Evolutionary conservation across 1,284 basidiomycete genomes (phyloP).

Genomic region (Cryptococcus sp.): DNA sequence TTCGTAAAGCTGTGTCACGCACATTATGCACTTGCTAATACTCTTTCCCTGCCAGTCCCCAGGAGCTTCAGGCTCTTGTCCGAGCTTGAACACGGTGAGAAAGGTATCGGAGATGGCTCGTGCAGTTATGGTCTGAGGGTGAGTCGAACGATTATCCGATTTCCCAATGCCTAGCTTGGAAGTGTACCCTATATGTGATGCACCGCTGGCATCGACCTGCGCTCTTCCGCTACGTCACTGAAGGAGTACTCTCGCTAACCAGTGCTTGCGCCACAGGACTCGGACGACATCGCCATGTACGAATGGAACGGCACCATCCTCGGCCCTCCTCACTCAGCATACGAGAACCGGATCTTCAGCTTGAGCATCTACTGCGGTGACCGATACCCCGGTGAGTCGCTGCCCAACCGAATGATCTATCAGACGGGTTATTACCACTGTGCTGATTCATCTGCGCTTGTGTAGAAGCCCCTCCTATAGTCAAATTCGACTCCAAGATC

Average conservation of each 20-base stretch:
- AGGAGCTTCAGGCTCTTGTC: constrained; percentile 94
- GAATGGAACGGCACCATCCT: constrained; percentile 99
- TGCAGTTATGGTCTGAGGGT: constrained; percentile 90
- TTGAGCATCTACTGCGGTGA: constrained; percentile 86
- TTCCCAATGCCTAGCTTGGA: not conserved
- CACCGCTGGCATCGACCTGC: too few species aligned
- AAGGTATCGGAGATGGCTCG: constrained; percentile 96
- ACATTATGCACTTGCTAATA: not conserved
- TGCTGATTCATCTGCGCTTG: not conserved
- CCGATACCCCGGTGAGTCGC: constrained; percentile 74
- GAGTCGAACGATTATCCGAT: constrained; percentile 12
- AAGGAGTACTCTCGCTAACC: not conserved
- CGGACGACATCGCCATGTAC: constrained; percentile 94
- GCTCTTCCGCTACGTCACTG: not conserved
- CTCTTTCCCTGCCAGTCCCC: constrained; percentile 65
- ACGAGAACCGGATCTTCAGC: constrained; percentile 98
- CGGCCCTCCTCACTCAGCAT: constrained; percentile 94
- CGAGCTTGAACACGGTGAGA: constrained; percentile 99
- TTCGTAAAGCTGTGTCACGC: not conserved
- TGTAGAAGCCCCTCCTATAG: constrained; percentile 48
- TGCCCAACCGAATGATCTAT: not conserved
- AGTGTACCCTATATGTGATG: not conserved
- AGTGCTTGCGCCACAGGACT: constrained; percentile 57
- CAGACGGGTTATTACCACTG: not conserved
- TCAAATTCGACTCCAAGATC: constrained; percentile 78